phyloP scores from a whole-genome alignment of 345 rosid species.

The Dipteronia dyeriana region DNA sequence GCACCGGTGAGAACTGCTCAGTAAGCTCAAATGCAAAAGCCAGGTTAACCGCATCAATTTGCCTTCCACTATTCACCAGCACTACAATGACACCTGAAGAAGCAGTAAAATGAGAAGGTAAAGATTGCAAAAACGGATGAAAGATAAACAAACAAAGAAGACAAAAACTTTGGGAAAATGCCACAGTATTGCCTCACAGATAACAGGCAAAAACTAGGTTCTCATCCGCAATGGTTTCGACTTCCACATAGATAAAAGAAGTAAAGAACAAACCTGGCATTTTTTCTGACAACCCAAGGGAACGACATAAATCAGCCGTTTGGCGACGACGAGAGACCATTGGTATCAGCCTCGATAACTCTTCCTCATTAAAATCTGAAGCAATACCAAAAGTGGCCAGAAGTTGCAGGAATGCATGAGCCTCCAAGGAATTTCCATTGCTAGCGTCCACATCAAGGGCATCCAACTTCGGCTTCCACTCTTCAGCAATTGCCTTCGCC shows the following conservation, averaged over 20 bases:
- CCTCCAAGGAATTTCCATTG: constrained; percentile 98
- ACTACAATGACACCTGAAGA: constrained; percentile 80
- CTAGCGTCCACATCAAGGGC: constrained; percentile 75
- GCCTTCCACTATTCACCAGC: constrained; percentile 82
- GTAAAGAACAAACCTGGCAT: constrained; percentile 95
- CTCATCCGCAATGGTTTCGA: background rate
- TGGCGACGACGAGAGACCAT: constrained; percentile 99
- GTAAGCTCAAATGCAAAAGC: constrained; percentile 95
- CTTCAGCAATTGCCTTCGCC: constrained; percentile 82
- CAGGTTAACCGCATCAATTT: constrained; percentile 94
- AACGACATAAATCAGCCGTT: constrained; percentile 87
- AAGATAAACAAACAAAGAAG: constrained; percentile 15
- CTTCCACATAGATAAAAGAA: constrained; percentile 19
- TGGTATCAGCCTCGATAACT: constrained; percentile 73
- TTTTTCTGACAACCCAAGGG: constrained; percentile 82
- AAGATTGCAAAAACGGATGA: background rate
- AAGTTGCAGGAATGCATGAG: constrained; percentile 97
- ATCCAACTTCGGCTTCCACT: constrained; percentile 89
- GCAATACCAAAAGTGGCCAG: constrained; percentile 86
- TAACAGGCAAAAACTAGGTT: background rate
- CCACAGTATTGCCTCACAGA: background rate
- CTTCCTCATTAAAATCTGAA: constrained; percentile 73
- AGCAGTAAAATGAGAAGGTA: constrained; percentile 4
- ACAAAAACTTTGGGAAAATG: background rate
- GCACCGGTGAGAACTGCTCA: constrained; percentile 77